Evolutionary conservation across 805 yeast genomes (phyloP), one percentile per base, ranked within the genome.

Genomic region (Candida nonsorbophila): DNA sequence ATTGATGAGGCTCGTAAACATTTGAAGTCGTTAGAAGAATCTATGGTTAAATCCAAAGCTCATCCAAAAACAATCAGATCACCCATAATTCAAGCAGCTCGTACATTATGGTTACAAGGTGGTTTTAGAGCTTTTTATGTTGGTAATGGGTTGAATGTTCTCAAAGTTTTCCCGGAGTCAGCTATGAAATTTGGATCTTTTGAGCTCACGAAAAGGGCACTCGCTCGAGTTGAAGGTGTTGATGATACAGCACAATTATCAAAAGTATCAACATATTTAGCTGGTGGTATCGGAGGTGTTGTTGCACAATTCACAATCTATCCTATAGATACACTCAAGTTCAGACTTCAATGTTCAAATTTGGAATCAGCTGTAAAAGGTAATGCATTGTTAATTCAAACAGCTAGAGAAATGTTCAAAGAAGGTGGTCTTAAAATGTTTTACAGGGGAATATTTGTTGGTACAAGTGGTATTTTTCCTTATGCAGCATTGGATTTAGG

Each of bases 251-350:
- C 80, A 1, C 73, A 84, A 24, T 58, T 90, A 31, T 83, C 95
- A 0, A 77, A 78, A 38, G 48, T 73, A 2, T 73, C 97, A 1
- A 87, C 96, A 0, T 92, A 87, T 50, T 53, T 85, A 18, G 87
- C 96, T 14, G 98, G 98, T 58, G 98, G 98, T 27, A 52, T 92
- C 24, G 98, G 97, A 23, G 98, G 98, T 50, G 94, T 92, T 33
- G 75, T 79, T 15, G 83, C 97, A 1, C 98, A 92, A 55, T 77
- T 88, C 46, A 72, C 92, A 0, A 95, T 90, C 3, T 92, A 92
- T 53, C 98, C 98, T 6, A 79, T 92, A 9, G 98, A 92, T 58
- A 92, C 98, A 0, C 64, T 92, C 30, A 92, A 92, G 53, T 92
- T 84, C 55, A 73, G 98, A 45, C 67, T 92, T 25, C 98, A 92